Percentiles rank a stretch among this genome's conserved stretches.
These are phyloP conservation scores for Mangifera indica DNA, from an alignment of 345 rosid species.

Conservation along the genomic window DNA sequence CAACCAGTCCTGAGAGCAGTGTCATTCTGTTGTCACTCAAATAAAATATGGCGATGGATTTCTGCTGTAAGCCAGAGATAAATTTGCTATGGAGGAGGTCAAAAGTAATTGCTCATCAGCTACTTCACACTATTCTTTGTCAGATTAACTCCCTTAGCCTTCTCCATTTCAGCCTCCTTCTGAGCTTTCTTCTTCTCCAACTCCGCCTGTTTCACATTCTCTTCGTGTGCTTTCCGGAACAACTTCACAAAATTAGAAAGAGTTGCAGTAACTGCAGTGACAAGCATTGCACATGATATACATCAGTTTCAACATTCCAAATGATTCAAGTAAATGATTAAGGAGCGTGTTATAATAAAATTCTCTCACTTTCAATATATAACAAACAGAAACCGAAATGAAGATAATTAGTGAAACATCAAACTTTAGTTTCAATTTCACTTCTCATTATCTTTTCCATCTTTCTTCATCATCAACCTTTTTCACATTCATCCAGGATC, in stretches of 20 bases:
- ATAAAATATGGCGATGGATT: slow-evolving; percentile 19
- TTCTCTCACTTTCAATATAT: neutral
- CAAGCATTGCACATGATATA: slow-evolving; percentile 9
- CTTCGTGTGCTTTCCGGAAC: slow-evolving; percentile 94
- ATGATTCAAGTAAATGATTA: slow-evolving; percentile 3
- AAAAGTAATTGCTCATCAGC: slow-evolving; percentile 32
- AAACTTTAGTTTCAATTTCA: slow-evolving; percentile 2
- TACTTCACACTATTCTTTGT: slow-evolving; percentile 53
- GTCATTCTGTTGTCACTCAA: slow-evolving; percentile 9
- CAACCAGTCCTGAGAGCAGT: slow-evolving; percentile 25
- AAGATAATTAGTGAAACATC: neutral
- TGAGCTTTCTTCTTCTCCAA: slow-evolving; percentile 86
- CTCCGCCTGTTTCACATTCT: slow-evolving; percentile 84
- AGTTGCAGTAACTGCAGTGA: slow-evolving; percentile 76
- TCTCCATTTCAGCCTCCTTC: slow-evolving; percentile 93
- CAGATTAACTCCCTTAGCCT: slow-evolving; percentile 67
- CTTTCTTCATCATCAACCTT: neutral
- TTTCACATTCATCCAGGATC: neutral
- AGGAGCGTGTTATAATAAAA: neutral
- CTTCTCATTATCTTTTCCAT: neutral
- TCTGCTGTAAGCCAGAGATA: slow-evolving; percentile 25
- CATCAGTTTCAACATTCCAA: slow-evolving; percentile 14
- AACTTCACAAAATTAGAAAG: slow-evolving; percentile 79
- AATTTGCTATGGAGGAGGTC: slow-evolving; percentile 15
- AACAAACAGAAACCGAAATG: neutral